Conservation (phyloP, 2,329 filamentous ascomycete species). For the Paraconiothyrium sp. region DNA sequence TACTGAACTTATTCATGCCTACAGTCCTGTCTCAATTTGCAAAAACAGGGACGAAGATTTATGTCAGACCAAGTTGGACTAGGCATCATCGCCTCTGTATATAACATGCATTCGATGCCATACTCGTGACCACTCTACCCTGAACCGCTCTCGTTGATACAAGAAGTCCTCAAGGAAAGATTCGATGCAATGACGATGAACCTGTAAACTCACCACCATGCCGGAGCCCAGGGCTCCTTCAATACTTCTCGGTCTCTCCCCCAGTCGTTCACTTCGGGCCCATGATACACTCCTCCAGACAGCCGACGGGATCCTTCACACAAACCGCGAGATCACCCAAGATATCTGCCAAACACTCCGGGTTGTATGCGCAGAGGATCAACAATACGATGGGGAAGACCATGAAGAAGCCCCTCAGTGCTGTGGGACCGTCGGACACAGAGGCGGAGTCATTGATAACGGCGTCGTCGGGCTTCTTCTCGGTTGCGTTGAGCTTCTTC, state of each 20-base stretch:
- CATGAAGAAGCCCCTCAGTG: background rate
- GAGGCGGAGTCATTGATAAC: background rate
- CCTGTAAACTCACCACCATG: too few species aligned
- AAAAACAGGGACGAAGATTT: too few species aligned
- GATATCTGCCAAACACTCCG: background rate
- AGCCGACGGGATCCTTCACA: background rate
- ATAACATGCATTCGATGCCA: too few species aligned
- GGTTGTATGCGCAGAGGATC: background rate
- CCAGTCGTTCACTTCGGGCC: background rate
- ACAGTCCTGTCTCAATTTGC: too few species aligned
- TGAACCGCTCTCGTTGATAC: too few species aligned
- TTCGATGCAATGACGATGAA: too few species aligned
- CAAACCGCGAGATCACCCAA: background rate
- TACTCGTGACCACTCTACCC: too few species aligned
- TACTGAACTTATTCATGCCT: too few species aligned
- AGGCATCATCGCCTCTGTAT: too few species aligned
- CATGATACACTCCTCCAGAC: background rate
- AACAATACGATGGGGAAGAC: background rate
- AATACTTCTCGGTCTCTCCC: background rate
- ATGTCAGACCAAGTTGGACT: too few species aligned
- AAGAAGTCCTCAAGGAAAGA: too few species aligned
- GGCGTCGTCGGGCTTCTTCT: background rate
- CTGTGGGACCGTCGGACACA: background rate
- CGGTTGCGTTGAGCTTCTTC: background rate
- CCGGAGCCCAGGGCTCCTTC: background rate